Conservation (phyloP, 805 yeast genomes). For the Dipodascopsis uninucleata region DNA sequence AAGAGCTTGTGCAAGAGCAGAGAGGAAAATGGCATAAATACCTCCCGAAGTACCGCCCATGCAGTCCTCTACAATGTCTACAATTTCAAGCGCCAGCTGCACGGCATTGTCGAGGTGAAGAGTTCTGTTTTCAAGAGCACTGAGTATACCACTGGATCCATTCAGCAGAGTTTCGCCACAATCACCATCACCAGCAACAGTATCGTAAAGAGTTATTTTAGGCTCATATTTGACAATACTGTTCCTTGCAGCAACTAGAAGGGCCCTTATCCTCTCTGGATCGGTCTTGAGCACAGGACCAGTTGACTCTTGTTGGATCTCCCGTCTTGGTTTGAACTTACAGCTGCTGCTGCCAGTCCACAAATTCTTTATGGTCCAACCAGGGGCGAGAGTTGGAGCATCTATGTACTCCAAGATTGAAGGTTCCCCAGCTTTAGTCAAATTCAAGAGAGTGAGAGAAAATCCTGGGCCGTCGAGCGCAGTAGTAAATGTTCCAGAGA, state of each 20-base stretch:
- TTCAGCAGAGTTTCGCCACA: conserved; percentile 85
- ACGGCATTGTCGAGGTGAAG: not conserved
- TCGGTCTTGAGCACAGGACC: conserved; percentile 1
- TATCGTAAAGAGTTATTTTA: conserved; percentile 75
- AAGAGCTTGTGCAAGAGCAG: conserved; percentile 7
- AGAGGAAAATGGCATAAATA: conserved; percentile 71
- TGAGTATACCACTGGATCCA: conserved; percentile 66
- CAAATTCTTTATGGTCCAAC: conserved; percentile 4
- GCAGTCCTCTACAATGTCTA: conserved; percentile 77
- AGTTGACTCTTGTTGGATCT: too few species aligned
- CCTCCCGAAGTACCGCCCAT: conserved; percentile 99
- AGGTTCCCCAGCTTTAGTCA: not conserved
- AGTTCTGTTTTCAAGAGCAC: not conserved
- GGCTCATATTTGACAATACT: conserved; percentile 63
- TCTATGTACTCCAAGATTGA: conserved; percentile 4
- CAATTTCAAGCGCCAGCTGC: conserved; percentile 42
- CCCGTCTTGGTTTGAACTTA: too few species aligned
- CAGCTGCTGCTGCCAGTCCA: too few species aligned
- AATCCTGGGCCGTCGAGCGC: conserved; percentile 90
- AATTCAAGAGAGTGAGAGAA: conserved; percentile 64
- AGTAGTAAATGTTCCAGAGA: conserved; percentile 76
- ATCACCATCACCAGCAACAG: conserved; percentile 92
- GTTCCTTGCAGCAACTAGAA: conserved; percentile 49
- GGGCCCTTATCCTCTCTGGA: conserved; percentile 11
- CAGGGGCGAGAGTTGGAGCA: conserved; percentile 6